phyloP scores from a whole-genome alignment of 2,329 filamentous ascomycete genomes.

The Catunica adiposa region DNA sequence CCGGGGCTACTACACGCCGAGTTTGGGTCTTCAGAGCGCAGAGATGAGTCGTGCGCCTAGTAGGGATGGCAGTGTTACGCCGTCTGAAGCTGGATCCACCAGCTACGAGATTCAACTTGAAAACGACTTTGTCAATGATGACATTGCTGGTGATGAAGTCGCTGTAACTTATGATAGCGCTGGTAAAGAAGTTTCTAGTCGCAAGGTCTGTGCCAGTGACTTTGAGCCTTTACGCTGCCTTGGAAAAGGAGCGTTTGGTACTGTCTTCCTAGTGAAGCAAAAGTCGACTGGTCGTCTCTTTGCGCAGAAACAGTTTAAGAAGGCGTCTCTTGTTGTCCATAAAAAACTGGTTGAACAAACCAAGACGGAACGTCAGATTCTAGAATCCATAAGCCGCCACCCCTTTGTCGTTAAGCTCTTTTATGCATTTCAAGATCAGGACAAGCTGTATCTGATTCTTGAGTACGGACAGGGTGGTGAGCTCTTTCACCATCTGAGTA shows the following conservation, averaged over 20 bases:
- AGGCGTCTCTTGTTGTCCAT: conserved; percentile 85
- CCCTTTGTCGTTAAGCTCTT: conserved; percentile 96
- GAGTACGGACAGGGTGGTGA: conserved; percentile 97
- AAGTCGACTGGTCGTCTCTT: conserved; percentile 72
- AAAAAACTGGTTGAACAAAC: conserved; percentile 95
- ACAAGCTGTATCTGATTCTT: conserved; percentile 92
- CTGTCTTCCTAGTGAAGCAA: conserved; percentile 86
- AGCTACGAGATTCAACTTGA: conserved; percentile 77
- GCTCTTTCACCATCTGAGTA: conserved; percentile 83
- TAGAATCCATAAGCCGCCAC: conserved; percentile 91
- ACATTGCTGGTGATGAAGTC: conserved; percentile 22
- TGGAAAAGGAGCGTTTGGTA: conserved; percentile 91
- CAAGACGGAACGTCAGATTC: conserved; percentile 84
- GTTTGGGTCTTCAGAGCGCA: conserved; percentile 32
- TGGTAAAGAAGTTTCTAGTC: conserved; percentile 22
- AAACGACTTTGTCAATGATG: conserved; percentile 50
- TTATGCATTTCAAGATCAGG: conserved; percentile 95
- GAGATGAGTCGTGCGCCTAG: conserved; percentile 39
- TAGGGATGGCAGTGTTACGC: conserved; percentile 40
- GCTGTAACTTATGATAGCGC: too few species aligned
- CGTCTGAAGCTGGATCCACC: conserved; percentile 50
- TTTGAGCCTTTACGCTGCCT: conserved; percentile 84
- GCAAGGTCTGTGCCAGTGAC: conserved; percentile 80
- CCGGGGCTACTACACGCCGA: conserved; percentile 25
- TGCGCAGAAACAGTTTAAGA: conserved; percentile 97